Conservation (phyloP, 2,329 filamentous ascomycete species). For the Aspergillus pseudotamarii region DNA sequence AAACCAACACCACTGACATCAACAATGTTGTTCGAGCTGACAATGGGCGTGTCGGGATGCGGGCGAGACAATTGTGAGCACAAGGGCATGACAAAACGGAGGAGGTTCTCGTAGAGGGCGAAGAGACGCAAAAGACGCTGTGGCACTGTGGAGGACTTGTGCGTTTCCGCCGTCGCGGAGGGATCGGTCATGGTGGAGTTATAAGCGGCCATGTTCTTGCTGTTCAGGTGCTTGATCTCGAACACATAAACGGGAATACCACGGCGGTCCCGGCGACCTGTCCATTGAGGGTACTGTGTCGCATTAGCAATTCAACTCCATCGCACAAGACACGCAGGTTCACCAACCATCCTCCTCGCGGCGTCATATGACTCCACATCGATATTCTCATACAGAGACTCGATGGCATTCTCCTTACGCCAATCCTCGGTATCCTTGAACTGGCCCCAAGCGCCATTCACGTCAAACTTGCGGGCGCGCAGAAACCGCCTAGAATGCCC, state of each 20-base stretch:
- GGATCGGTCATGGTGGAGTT: conserved; percentile 54
- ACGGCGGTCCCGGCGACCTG: conserved; percentile 82
- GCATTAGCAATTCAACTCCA: not conserved
- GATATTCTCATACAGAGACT: conserved; percentile 82
- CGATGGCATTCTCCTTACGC: conserved; percentile 76
- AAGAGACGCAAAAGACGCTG: conserved; percentile 83
- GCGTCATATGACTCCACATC: conserved; percentile 82
- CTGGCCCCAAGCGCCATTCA: conserved; percentile 76
- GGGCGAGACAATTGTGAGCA: conserved; percentile 78
- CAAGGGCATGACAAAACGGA: conserved; percentile 81
- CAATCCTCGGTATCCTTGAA: conserved; percentile 89
- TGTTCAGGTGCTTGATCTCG: conserved; percentile 80
- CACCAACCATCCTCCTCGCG: conserved; percentile 67
- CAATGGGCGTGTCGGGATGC: conserved; percentile 79
- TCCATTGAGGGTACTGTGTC: conserved; percentile 89
- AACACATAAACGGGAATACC: conserved; percentile 93
- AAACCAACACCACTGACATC: conserved; percentile 86
- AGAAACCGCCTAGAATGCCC: conserved; percentile 69
- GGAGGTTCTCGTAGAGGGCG: conserved; percentile 90
- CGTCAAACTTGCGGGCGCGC: conserved; percentile 78
- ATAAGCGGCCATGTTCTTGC: conserved; percentile 78
- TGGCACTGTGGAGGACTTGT: conserved; percentile 59
- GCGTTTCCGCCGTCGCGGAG: conserved; percentile 59
- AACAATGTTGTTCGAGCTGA: conserved; percentile 91
- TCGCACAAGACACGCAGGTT: not conserved